Percentiles rank a stretch among this genome's conserved stretches.
Evolutionary conservation across 495 filamentous ascomycete species (phyloP).

Genomic region (Parathielavia hyrcaniae): DNA sequence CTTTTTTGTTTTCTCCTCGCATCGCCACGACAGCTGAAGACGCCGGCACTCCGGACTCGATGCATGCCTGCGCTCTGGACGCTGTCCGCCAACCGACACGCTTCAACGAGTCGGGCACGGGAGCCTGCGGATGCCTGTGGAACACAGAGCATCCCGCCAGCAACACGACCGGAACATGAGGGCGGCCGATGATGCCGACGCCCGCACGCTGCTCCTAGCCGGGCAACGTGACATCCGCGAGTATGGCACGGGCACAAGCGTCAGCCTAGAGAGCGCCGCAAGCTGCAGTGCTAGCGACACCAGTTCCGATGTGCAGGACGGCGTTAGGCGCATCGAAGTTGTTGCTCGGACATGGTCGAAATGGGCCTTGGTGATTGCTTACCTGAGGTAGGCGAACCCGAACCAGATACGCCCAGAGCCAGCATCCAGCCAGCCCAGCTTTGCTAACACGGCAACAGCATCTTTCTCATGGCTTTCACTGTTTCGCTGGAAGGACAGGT

Average conservation of each 20-base stretch:
- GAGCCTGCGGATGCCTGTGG: constrained; percentile 1
- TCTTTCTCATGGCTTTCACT: constrained; percentile 44
- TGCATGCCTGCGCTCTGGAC: not conserved
- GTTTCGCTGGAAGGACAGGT: constrained; percentile 45
- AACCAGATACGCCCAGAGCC: too few relatives aligned
- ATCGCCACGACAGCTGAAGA: not conserved
- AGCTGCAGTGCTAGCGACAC: not conserved
- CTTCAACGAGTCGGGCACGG: not conserved
- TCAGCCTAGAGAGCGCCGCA: not conserved
- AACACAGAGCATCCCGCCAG: not conserved
- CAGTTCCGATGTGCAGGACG: constrained; percentile 30
- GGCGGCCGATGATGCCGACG: not conserved
- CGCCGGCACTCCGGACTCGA: not conserved
- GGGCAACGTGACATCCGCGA: not conserved
- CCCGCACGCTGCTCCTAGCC: constrained; percentile 9
- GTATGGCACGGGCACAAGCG: not conserved
- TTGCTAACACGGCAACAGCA: constrained; percentile 8
- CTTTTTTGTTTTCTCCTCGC: not conserved
- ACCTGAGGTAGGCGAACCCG: constrained; percentile 34
- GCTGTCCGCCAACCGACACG: not conserved
- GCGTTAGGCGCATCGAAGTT: constrained; percentile 45
- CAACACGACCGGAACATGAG: constrained; percentile 14
- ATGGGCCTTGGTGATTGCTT: constrained; percentile 40
- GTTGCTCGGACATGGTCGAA: constrained; percentile 45
- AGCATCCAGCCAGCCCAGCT: too few relatives aligned